Evolutionary conservation across 2,329 filamentous ascomycete genomes (phyloP).

Genomic region (Cadophora luteo-olivacea): DNA sequence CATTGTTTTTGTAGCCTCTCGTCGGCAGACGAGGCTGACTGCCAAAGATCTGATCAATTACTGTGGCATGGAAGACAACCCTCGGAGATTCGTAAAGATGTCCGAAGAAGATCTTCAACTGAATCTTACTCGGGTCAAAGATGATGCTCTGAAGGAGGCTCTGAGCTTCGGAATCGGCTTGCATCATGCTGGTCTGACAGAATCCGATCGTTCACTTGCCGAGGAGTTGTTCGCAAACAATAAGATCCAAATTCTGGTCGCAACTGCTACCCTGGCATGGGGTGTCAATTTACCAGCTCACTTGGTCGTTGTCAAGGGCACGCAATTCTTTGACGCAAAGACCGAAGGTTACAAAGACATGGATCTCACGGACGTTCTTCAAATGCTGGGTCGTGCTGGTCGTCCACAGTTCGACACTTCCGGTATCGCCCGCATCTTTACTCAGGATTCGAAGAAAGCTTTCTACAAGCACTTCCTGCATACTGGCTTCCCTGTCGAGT

Average conservation of each 20-base stretch:
- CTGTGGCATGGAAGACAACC: conserved; percentile 98
- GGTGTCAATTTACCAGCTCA: conserved; percentile 97
- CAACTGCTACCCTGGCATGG: conserved; percentile 96
- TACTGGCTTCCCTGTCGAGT: conserved; percentile 97
- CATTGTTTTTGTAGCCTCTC: conserved; percentile 96
- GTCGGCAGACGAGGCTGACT: conserved; percentile 91
- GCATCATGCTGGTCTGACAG: conserved; percentile 95
- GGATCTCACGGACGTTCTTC: conserved; percentile 96
- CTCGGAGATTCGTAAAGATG: conserved; percentile 90
- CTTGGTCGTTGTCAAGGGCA: conserved; percentile 96
- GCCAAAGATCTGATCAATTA: conserved; percentile 97
- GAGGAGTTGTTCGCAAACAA: conserved; percentile 97
- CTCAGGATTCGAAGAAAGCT: conserved; percentile 95
- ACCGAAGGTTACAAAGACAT: conserved; percentile 98
- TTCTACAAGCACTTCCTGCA: conserved; percentile 99
- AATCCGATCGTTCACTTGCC: conserved; percentile 87
- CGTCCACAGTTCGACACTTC: conserved; percentile 96
- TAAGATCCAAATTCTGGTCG: conserved; percentile 96
- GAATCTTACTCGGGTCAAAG: conserved; percentile 89
- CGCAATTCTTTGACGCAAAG: conserved; percentile 97
- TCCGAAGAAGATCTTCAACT: conserved; percentile 91
- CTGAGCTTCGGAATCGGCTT: conserved; percentile 96
- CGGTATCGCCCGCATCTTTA: conserved; percentile 96
- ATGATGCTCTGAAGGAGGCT: conserved; percentile 91
- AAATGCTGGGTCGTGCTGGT: conserved; percentile 96